Percentiles rank a stretch among this genome's conserved stretches.
Conservation (phyloP, 1,284 basidiomycete species). For the Ceratobasidium sp. region DNA sequence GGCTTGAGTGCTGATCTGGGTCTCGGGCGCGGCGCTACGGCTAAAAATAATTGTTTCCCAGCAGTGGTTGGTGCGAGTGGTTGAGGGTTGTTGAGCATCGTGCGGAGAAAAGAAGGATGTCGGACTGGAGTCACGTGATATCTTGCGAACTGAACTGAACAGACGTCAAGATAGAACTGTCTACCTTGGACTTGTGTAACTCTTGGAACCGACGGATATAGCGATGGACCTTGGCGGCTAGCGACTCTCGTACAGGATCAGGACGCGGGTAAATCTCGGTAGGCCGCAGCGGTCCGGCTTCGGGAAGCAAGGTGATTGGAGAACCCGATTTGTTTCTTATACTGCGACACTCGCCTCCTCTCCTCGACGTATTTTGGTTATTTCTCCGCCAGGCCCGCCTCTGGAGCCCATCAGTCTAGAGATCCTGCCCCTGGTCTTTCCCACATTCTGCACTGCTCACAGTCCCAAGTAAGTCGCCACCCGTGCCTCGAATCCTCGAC, state of each 20-base stretch:
- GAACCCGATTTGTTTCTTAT: slow-evolving; percentile 11
- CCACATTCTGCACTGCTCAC: background rate
- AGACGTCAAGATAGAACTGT: background rate
- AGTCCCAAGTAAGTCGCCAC: background rate
- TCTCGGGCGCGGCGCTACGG: background rate
- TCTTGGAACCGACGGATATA: too few relatives aligned
- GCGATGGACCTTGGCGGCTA: background rate
- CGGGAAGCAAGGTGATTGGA: slow-evolving; percentile 14
- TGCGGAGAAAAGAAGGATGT: too few relatives aligned
- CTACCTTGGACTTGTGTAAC: too few relatives aligned
- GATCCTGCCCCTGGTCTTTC: background rate
- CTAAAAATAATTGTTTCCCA: background rate
- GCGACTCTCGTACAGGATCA: background rate
- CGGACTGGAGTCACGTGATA: background rate
- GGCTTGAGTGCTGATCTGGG: background rate
- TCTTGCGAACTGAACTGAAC: background rate
- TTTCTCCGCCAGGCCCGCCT: slow-evolving; percentile 25
- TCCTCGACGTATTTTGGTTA: background rate
- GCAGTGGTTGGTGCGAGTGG: background rate
- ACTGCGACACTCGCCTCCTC: slow-evolving; percentile 15
- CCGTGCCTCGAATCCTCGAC: background rate
- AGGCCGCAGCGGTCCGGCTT: background rate
- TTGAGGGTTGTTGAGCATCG: background rate
- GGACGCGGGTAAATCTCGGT: slow-evolving; percentile 7
- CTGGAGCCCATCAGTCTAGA: slow-evolving; percentile 20